Base-by-base conservation (phyloP, 352 stramenopile species). In the Phytophthora agathidicida region DNA sequence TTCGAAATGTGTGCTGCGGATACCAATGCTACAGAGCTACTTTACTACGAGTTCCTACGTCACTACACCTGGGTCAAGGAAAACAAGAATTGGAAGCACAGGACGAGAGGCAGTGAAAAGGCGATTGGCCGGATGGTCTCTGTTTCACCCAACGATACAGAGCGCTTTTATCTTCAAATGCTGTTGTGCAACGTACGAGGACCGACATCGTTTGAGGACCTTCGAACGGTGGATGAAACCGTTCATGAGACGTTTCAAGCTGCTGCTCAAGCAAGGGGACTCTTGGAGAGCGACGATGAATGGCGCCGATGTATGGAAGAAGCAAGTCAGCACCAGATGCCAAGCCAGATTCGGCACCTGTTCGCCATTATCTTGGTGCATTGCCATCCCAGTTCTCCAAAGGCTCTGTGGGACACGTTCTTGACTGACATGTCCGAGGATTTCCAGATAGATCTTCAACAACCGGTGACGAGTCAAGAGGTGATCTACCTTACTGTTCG, bases 361-460 rank as follows among this genome's bases (percentile, higher is more conserved):
- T 55, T 55, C 16, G 43, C 32, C 1, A 31, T 61, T 20, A 3
- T 61, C 1, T 53, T 61, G 22, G 41, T 53, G 3, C 54, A 54
- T 9, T 54, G 32, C 3, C 32, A 53, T 0, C 30, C 42, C 6
- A 17, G 32, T 16, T 27, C 17, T 9, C 42, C 41, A n/a, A n/a
- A n/a, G n/a, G n/a, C n/a, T n/a, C n/a, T n/a, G n/a, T n/a, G n/a
- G n/a, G n/a, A n/a, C n/a, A n/a, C n/a, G n/a, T n/a, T n/a, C n/a
- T n/a, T n/a, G n/a, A n/a, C n/a, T n/a, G n/a, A n/a, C n/a, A n/a
- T n/a, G n/a, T n/a, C n/a, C n/a, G n/a, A n/a, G n/a, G n/a, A n/a
- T n/a, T n/a, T n/a, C n/a, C n/a, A n/a, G n/a, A n/a, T n/a, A n/a
- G n/a, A n/a, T n/a, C n/a, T n/a, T n/a, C n/a, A n/a, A n/a, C n/a